These are phyloP conservation scores for Coprinopsis marcescibilis DNA, from an alignment of 768 basidiomycete species.

Conservation along the genomic window DNA sequence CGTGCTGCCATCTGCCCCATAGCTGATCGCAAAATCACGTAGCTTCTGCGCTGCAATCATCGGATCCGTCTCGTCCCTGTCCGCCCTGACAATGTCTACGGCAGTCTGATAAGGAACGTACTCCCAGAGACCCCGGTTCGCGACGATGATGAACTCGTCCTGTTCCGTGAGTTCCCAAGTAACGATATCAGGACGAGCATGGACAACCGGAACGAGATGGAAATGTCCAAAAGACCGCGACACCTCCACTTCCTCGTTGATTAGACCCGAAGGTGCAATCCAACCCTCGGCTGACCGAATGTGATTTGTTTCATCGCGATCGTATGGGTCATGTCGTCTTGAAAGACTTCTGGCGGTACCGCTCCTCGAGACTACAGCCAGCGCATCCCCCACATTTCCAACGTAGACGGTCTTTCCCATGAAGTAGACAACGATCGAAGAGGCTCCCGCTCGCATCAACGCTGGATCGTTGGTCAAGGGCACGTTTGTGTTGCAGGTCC, in stretches of 20 bases:
- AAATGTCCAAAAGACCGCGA: slow-evolving; percentile 95
- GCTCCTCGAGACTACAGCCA: slow-evolving; percentile 79
- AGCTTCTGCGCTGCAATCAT: slow-evolving; percentile 93
- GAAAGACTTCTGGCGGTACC: slow-evolving; percentile 74
- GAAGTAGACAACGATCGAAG: slow-evolving; percentile 84
- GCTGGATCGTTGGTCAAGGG: slow-evolving; percentile 31
- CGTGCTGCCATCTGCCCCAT: slow-evolving; percentile 86
- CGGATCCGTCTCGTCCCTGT: slow-evolving; percentile 68
- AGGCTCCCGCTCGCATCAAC: slow-evolving; percentile 66
- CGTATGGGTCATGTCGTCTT: slow-evolving; percentile 83
- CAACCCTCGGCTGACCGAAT: slow-evolving; percentile 91
- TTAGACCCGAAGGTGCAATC: slow-evolving; percentile 84
- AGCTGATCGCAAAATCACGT: slow-evolving; percentile 93
- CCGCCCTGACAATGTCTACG: slow-evolving; percentile 87
- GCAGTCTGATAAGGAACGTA: slow-evolving; percentile 92
- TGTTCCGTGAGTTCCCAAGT: slow-evolving; percentile 65
- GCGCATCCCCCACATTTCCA: slow-evolving; percentile 83
- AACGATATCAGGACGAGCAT: slow-evolving; percentile 78
- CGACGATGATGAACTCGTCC: slow-evolving; percentile 96
- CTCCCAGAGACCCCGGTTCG: slow-evolving; percentile 90
- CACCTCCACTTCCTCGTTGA: slow-evolving; percentile 88
- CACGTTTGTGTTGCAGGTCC: slow-evolving; percentile 26
- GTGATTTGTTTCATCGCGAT: slow-evolving; percentile 75
- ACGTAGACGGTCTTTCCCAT: slow-evolving; percentile 74
- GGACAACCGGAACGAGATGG: slow-evolving; percentile 83